Evolutionary conservation across 306 rosid genomes (phyloP).

Genomic region (Prunus salicina): DNA sequence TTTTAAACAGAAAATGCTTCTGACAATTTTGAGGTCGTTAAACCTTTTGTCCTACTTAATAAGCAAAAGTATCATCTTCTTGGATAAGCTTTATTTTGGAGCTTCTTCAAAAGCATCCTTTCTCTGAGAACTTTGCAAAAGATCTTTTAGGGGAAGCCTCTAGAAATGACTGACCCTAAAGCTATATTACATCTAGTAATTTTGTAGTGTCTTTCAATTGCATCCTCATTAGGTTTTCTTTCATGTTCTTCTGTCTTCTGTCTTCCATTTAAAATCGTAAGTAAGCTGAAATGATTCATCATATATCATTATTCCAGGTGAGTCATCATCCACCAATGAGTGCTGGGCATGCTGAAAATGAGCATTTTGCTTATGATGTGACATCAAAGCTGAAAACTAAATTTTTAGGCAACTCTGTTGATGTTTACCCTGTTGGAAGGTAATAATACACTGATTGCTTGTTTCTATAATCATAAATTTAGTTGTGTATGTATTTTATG

Average conservation of each 20-base stretch:
- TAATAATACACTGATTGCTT: conserved; percentile 29
- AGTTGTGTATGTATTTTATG: not conserved
- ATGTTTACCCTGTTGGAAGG: conserved; percentile 96
- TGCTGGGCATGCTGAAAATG: conserved; percentile 92
- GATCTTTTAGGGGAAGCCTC: not conserved
- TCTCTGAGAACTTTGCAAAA: not conserved
- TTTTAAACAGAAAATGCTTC: not conserved
- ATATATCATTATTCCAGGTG: conserved; percentile 44
- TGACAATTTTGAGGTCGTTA: not conserved
- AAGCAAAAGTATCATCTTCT: not conserved
- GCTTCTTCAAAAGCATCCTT: not conserved
- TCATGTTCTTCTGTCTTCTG: not conserved
- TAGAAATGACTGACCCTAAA: not conserved
- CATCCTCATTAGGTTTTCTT: not conserved
- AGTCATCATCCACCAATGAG: conserved; percentile 99
- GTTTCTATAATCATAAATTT: not conserved
- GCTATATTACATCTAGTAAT: not conserved
- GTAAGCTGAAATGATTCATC: not conserved
- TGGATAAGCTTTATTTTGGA: not conserved
- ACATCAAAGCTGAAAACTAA: conserved; percentile 92
- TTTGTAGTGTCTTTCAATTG: not conserved
- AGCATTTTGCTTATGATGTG: conserved; percentile 79
- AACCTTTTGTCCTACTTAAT: not conserved
- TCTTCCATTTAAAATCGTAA: conserved; percentile 8
- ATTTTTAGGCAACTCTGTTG: conserved; percentile 83